These are phyloP conservation scores for Phalaenopsis aphrodite DNA, from an alignment of 106 monocot genomes.

Conservation along the genomic window DNA sequence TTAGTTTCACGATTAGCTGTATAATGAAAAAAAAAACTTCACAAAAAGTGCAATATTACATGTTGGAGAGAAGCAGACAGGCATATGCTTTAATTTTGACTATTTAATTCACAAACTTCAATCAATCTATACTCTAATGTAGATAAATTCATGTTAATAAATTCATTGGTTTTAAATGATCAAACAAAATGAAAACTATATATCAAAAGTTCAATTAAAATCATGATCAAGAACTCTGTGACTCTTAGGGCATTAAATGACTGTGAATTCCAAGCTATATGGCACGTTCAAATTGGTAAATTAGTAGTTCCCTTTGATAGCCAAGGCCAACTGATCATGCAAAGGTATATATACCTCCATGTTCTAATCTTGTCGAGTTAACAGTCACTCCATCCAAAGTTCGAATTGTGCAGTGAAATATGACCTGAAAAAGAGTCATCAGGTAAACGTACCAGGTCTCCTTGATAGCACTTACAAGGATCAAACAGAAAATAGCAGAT, in stretches of 20 bases:
- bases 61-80: not conserved
- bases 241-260: not conserved
- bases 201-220: not conserved
- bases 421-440: conserved; percentile 42
- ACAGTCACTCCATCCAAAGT: conserved; percentile 72
- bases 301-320: not conserved
- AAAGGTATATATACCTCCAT: conserved; percentile 47
- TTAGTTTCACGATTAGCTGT: too few species aligned
- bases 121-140: not conserved
- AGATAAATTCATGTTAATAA: not conserved
- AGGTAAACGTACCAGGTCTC: not conserved
- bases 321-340: not conserved
- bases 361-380: conserved; percentile 60
- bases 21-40: not conserved
- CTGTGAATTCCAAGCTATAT: not conserved
- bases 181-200: not conserved
- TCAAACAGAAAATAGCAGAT: not conserved
- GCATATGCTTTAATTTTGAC: not conserved
- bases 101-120: not conserved
- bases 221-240: not conserved
- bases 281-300: not conserved
- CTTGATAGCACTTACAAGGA: not conserved
- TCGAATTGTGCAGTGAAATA: conserved; percentile 73
- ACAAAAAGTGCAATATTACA: not conserved
- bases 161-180: not conserved